Evolutionary conservation across 2,329 filamentous ascomycete genomes (phyloP), one percentile per base, ranked within the genome.

Genomic region (Diplodia corticola): DNA sequence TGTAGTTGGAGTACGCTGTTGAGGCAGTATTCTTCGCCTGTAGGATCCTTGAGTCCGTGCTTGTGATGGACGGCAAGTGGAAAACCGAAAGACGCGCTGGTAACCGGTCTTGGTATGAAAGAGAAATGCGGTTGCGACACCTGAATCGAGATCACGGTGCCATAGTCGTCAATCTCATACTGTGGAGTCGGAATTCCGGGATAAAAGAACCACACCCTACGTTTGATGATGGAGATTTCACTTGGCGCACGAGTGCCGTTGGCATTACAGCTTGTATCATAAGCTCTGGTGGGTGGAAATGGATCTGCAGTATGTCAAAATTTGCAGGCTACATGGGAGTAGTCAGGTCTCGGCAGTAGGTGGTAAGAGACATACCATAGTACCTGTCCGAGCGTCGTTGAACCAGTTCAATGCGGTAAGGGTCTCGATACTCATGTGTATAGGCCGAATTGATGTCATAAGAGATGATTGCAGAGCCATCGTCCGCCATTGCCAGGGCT

Each of bases 1-100:
- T 68, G 61, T 10, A 70, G 37, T 24, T 68, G 55, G 28, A 70
- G 68, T 13, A 57, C 67, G 15, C 40, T 65, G 40, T 57, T 54
- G 48, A 51, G 13, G 35, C 48, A 51, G n/a, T 26, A 65, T 20
- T 49, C 30, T 7, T 26, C 46, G 20, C 33, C 65, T 4, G 6
- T 20, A 15, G 22, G 44, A n/a, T 66, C 40, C 20, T n/a, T 46
- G n/a, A 60, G 59, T 35, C 15, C 54, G 5, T 55, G 55, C 40
- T 55, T 40, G 63, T 65, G 46, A 30, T 50, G 30, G 44, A 30
- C 9, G n/a, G 30, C 44, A 26, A 64, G 50, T 5, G 63, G 63
- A 15, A 64, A 20, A 5, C 63, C 63, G 37, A 64, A 64, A 13
- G 63, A 46, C 17, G 50, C n/a, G 24, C 26, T 35, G 10, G 50